Evolutionary conservation across 306 rosid species (phyloP).

Genomic region (Calophaca sinica): DNA sequence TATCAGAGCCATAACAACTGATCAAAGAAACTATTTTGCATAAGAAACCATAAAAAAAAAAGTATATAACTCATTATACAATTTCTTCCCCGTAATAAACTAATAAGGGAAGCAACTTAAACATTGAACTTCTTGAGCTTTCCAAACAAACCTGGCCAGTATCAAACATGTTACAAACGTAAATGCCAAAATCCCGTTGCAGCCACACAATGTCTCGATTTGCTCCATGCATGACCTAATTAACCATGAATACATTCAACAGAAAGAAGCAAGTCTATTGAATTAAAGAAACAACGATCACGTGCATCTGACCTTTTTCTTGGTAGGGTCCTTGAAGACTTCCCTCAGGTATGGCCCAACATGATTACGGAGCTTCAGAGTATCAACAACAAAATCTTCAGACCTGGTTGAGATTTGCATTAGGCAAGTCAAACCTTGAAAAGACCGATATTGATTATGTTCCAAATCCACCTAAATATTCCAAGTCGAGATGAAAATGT

Average conservation of each 20-base stretch:
- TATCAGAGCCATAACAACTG: slow-evolving; percentile 17
- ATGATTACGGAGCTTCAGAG: slow-evolving; percentile 79
- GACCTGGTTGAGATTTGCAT: slow-evolving; percentile 98
- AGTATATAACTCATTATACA: neutral
- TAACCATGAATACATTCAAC: slow-evolving; percentile 49
- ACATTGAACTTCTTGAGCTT: slow-evolving; percentile 30
- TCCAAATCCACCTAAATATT: slow-evolving; percentile 92
- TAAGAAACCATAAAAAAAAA: slow-evolving; percentile 31
- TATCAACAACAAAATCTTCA: slow-evolving; percentile 93
- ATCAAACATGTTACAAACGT: slow-evolving; percentile 90
- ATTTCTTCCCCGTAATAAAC: too few relatives aligned
- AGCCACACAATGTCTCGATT: slow-evolving; percentile 92
- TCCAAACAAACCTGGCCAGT: slow-evolving; percentile 88
- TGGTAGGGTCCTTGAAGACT: slow-evolving; percentile 89
- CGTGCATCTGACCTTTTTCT: slow-evolving; percentile 74
- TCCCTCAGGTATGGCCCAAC: slow-evolving; percentile 92
- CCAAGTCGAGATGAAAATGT: slow-evolving; percentile 42
- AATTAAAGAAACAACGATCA: slow-evolving; percentile 17
- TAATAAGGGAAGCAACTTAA: slow-evolving; percentile 16
- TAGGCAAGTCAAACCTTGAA: slow-evolving; percentile 98
- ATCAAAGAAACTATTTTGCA: slow-evolving; percentile 25
- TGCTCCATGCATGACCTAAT: slow-evolving; percentile 98
- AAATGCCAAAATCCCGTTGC: slow-evolving; percentile 97
- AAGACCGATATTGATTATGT: slow-evolving; percentile 96
- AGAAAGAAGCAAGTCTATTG: slow-evolving; percentile 1